These are phyloP conservation scores for Mortierella sp. DNA, from an alignment of 371 early-diverging fungal genomes.

Conservation along the genomic window DNA sequence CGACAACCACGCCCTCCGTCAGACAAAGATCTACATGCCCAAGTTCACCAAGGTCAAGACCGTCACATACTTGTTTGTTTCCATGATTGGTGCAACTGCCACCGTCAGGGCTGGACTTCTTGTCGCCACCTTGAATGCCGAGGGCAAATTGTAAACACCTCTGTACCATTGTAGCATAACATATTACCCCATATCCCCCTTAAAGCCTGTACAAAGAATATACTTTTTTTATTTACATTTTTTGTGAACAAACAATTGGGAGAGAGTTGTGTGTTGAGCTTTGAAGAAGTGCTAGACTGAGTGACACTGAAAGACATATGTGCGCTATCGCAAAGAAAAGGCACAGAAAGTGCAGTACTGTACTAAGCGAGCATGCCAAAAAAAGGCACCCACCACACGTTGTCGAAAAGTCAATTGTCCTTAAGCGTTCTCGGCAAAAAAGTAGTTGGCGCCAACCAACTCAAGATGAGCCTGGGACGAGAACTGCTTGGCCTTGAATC, in stretches of 20 bases:
- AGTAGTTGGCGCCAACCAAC: constrained; percentile 71
- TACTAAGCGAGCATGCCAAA: not conserved
- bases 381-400: not conserved
- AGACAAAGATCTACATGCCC: constrained; percentile 54
- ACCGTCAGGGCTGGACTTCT: constrained; percentile 37
- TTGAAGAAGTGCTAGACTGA: too few relatives aligned
- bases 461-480: constrained; percentile 63
- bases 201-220: not conserved
- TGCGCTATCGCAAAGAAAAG: constrained; percentile 5
- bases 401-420: not conserved
- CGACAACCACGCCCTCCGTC: constrained; percentile 52
- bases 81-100: constrained; percentile 32
- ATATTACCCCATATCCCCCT: too few relatives aligned
- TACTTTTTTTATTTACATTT: too few relatives aligned
- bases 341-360: not conserved
- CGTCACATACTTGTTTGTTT: constrained; percentile 14
- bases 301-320: too few relatives aligned
- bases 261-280: too few relatives aligned
- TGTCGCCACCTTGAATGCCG: constrained; percentile 19
- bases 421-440: constrained; percentile 59
- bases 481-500: constrained; percentile 66
- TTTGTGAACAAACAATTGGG: too few relatives aligned
- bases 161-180: not conserved
- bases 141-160: not conserved
- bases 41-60: constrained; percentile 29